Percentiles rank a stretch among this genome's conserved stretches.
These are phyloP conservation scores for Cymbidium sinense DNA, from an alignment of 106 monocot species.

Conservation along the genomic window DNA sequence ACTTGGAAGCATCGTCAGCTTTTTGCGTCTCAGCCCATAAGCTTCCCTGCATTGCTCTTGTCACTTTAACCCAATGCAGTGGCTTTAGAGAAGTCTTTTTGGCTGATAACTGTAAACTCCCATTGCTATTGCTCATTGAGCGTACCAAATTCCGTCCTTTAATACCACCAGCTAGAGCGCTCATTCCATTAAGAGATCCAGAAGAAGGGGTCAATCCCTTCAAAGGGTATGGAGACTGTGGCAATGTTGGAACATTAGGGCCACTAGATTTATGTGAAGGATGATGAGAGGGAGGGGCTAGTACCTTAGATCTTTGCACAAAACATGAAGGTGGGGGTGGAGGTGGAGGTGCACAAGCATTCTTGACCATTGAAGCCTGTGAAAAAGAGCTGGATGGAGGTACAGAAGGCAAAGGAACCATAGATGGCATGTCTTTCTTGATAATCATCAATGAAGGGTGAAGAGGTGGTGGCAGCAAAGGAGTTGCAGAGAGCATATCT, in stretches of 20 bases:
- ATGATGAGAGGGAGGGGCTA: constrained; percentile 5
- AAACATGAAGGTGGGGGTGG: constrained; percentile 6
- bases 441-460: neutral
- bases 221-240: constrained; percentile 32
- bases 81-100: constrained; percentile 78
- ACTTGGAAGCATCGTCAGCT: constrained; percentile 64
- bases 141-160: constrained; percentile 28
- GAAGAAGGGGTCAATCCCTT: constrained; percentile 11
- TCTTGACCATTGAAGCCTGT: neutral
- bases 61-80: constrained; percentile 9
- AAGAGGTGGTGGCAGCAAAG: neutral
- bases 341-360: neutral
- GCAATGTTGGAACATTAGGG: constrained; percentile 32
- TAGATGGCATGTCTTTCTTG: neutral
- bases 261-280: neutral
- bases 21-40: constrained; percentile 91
- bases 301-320: neutral
- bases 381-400: neutral
- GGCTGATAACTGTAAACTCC: constrained; percentile 28
- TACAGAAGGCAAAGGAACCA: neutral
- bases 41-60: constrained; percentile 97
- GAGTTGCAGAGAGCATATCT: too few relatives aligned
- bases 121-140: constrained; percentile 18
- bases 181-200: constrained; percentile 20
- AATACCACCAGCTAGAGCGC: constrained; percentile 4